Base-by-base conservation (phyloP, 371 early-diverging fungal species). In the Syncephalastrum racemosum region DNA sequence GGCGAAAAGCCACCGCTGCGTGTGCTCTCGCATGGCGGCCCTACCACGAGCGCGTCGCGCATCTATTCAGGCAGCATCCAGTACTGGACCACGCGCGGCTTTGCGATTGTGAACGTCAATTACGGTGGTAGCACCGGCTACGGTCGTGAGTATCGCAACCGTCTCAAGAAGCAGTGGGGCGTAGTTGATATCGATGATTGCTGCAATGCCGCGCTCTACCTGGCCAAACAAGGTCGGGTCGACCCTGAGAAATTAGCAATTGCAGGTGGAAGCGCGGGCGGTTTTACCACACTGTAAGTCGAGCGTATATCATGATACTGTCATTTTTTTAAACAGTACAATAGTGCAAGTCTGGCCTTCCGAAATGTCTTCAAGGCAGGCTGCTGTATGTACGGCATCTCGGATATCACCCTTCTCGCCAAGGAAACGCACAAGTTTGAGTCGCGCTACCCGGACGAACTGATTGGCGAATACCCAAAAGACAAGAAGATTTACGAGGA, bases 401-500 rank as follows among this genome's bases (percentile, higher is more conserved):
- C 86, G 0, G 88, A 89, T 54, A 71, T 91, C 36, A 79, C 80
- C 25, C 67, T 80, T 2, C 59, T 90, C 58, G 83, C 83, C 42
- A 76, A 84, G 64, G 84, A 88, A 53, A 89, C 90, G 1, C 90
- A 90, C 73, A 91, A 89, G 65, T 90, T 91, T 63, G 92, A 91
- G 67, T 71, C 85, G 15, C 73, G 75, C 60, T 89, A 89, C 31
- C 64, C 70, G 62, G 69, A 79, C 46, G 71, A 70, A 27, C 62
- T 90, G 50, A 75, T 90, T 40, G 90, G 90, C 0, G 80, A 85
- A 44, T 89, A 85, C 56, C 85, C 85, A 1, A 75, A 65, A 1
- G 84, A 79, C 2, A 65, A 65, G 24, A 66, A 68, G 0, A 56
- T 86, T 7, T 90, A 90, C 56, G 54, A 49, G 16, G 77, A 81